Percentiles rank a stretch among this genome's conserved stretches.
phyloP scores from a whole-genome alignment of 257 asterid genomes.

The Lithospermum erythrorhizon region DNA sequence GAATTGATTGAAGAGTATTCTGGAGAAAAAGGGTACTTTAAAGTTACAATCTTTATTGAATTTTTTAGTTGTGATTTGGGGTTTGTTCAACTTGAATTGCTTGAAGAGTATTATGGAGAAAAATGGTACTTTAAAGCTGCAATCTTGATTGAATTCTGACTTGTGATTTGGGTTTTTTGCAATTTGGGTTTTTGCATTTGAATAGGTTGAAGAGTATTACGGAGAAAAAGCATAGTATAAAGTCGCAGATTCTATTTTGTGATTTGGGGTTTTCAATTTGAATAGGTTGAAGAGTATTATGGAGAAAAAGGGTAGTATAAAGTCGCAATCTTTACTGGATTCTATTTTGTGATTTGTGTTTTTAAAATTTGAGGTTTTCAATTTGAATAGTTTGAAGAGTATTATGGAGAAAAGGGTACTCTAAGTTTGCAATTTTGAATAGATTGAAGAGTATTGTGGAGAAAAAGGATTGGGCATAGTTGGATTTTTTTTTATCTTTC shows the following conservation, averaged over 20 bases:
- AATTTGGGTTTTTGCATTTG: constrained; percentile 2
- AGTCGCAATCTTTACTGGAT: neutral
- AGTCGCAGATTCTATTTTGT: too few species aligned
- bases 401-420: constrained; percentile 63
- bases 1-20: constrained; percentile 78
- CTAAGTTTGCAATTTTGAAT: too few species aligned
- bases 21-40: constrained; percentile 37
- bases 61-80: too few species aligned
- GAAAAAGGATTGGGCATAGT: too few species aligned
- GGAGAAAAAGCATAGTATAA: too few species aligned
- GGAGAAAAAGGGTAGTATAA: neutral
- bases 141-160: neutral
- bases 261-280: neutral
- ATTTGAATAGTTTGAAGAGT: constrained; percentile 67
- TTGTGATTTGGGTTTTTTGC: constrained; percentile 5
- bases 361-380: neutral
- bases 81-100: too few species aligned
- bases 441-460: too few species aligned
- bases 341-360: neutral
- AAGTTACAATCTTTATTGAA: too few species aligned
- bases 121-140: neutral
- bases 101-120: too few species aligned
- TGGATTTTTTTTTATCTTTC: too few species aligned
- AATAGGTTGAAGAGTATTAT: too few species aligned
- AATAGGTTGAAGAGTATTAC: too few species aligned